phyloP scores from a whole-genome alignment of 768 basidiomycete genomes.

The Pleurotus sapidus region DNA sequence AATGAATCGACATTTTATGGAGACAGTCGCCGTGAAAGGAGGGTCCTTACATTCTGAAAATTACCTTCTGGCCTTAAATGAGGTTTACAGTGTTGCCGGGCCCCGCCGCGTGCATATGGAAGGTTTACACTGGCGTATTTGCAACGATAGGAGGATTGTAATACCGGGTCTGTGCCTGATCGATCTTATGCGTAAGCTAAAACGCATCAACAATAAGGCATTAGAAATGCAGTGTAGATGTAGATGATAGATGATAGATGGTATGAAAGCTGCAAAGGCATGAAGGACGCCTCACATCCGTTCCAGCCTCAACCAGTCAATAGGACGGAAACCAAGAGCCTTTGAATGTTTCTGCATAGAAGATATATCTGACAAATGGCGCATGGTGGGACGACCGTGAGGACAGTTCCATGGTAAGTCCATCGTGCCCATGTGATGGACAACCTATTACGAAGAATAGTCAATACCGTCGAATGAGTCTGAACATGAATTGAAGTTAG shows the following conservation, averaged over 20 bases:
- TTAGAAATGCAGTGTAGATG: background rate
- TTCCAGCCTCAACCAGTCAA: slow-evolving; percentile 34
- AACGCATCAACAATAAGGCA: too few relatives aligned
- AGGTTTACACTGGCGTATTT: too few relatives aligned
- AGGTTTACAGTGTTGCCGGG: too few relatives aligned
- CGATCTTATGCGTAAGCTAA: too few relatives aligned
- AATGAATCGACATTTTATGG: slow-evolving; percentile 43
- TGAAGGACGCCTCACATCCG: background rate
- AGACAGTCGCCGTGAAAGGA: too few relatives aligned
- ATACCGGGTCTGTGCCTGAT: too few relatives aligned
- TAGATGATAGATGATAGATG: slow-evolving; percentile 12
- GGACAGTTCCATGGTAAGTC: slow-evolving; percentile 88
- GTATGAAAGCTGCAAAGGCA: background rate
- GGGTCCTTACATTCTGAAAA: too few relatives aligned
- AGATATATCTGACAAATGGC: slow-evolving; percentile 60
- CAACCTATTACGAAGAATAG: slow-evolving; percentile 42
- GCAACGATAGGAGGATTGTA: too few relatives aligned
- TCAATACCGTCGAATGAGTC: background rate
- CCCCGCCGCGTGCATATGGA: too few relatives aligned
- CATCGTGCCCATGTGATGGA: slow-evolving; percentile 81
- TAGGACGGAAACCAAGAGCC: slow-evolving; percentile 1
- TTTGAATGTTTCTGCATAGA: slow-evolving; percentile 8
- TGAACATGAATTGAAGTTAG: background rate
- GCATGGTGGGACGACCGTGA: slow-evolving; percentile 85
- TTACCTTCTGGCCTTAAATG: too few relatives aligned